Base-by-base conservation (phyloP, 306 rosid genomes). In the Dryas octopetala region DNA sequence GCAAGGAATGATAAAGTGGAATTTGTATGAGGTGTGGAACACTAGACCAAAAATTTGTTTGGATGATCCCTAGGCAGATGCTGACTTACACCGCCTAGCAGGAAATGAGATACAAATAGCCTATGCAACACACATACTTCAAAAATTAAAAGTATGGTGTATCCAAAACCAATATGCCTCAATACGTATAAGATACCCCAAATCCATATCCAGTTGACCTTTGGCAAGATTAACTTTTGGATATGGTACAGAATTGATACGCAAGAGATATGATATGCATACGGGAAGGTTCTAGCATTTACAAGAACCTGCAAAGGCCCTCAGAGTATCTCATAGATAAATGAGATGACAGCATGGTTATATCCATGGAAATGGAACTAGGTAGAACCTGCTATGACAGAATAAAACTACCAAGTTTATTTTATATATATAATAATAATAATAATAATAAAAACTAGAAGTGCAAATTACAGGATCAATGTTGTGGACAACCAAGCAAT, bases 401-500 rank as follows among this genome's bases (percentile, higher is more conserved):
- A 28, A 59, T 67, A 79, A 28, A 65, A 49, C 61, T 66, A 80
- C 73, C 71, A 54, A 63, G 66, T 76, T 32, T 6, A 17, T 52
- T 66, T 66, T 48, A 80, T 55, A 45, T 69, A 17, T 23, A 57
- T 71, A 49, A 59, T 53, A 52, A 75, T 69, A 17, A 57, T 23
- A 17, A 57, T 71, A 49, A 59, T 52, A 52, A 75, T 70, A 17
- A 57, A 74, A 49, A 59, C 58, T 68, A 75, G 65, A 47, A 43
- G 58, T 57, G 69, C 60, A 85, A 69, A 50, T 57, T 46, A 70
- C 73, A 66, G 50, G 62, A 71, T n/a, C 26, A 63, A 69, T 63
- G 71, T 16, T 81, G 63, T 9, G 12, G 68, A 57, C 28, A 70
- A 77, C 74, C 69, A 76, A 74, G 48, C 47, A 44, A 51, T 38